A percentile compares a stretch with the other conserved stretches of the same genome.
These are phyloP conservation scores for Haplographium delicatum DNA, from an alignment of 495 filamentous ascomycete genomes.

Conservation along the genomic window DNA sequence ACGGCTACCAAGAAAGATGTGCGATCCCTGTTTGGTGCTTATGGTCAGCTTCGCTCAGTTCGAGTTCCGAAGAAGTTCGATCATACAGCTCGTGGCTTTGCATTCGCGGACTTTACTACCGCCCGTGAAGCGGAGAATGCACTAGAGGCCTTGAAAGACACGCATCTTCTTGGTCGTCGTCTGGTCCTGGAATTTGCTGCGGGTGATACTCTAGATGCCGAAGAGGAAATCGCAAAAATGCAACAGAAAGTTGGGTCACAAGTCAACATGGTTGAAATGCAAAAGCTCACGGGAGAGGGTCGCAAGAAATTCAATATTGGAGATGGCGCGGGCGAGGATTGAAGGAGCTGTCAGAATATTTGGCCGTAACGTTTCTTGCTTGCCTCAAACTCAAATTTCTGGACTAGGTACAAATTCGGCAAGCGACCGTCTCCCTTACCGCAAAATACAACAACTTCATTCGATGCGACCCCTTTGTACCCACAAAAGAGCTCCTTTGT, in stretches of 20 bases:
- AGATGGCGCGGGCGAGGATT: conserved; percentile 18
- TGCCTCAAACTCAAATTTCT: conserved; percentile 9
- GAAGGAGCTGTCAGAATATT: conserved; percentile 11
- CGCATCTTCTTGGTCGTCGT: conserved; percentile 84
- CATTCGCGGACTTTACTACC: conserved; percentile 94
- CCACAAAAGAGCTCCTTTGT: conserved; percentile 3
- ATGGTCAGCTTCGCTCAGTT: conserved; percentile 86
- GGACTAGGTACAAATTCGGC: background rate
- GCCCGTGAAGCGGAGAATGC: conserved; percentile 90
- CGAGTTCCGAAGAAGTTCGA: conserved; percentile 95
- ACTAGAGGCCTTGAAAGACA: conserved; percentile 82
- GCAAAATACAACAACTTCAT: background rate
- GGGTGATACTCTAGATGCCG: conserved; percentile 79
- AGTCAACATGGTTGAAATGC: conserved; percentile 79
- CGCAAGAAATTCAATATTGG: conserved; percentile 81
- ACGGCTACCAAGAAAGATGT: conserved; percentile 87
- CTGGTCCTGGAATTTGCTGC: conserved; percentile 87
- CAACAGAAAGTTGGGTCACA: conserved; percentile 88
- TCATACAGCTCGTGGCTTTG: conserved; percentile 80
- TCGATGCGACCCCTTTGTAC: background rate
- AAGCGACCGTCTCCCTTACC: conserved; percentile 1
- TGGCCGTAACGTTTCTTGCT: conserved; percentile 2
- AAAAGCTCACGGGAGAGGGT: conserved; percentile 73
- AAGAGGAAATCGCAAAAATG: conserved; percentile 94
- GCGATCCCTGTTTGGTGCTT: conserved; percentile 74